phyloP scores from a whole-genome alignment of 1,284 basidiomycete genomes.

The Volvariella surrecta region DNA sequence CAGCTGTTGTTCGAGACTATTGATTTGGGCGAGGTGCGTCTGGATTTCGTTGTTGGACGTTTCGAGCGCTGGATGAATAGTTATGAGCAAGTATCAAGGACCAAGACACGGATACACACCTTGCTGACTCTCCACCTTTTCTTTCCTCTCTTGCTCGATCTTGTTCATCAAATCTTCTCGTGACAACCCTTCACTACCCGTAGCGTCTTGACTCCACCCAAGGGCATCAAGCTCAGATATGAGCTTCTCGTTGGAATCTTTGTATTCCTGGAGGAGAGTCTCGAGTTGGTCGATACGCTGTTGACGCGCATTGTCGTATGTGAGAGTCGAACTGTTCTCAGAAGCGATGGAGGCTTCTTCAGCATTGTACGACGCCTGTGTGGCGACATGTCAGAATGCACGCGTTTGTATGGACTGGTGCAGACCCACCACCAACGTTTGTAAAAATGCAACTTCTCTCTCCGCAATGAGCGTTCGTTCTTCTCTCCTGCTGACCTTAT shows the following conservation, averaged over 20 bases:
- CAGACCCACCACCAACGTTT: constrained; percentile 49
- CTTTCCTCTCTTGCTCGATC: constrained; percentile 29
- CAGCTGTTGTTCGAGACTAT: constrained; percentile 59
- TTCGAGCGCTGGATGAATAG: constrained; percentile 30
- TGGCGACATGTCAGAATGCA: too few relatives aligned
- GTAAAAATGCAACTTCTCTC: constrained; percentile 53
- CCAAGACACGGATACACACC: constrained; percentile 23
- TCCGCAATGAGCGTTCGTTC: constrained; percentile 39
- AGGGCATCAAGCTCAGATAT: constrained; percentile 33
- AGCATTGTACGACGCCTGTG: constrained; percentile 49
- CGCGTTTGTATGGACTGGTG: too few relatives aligned
- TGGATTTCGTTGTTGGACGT: constrained; percentile 26
- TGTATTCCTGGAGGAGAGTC: constrained; percentile 45
- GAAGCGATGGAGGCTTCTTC: constrained; percentile 35
- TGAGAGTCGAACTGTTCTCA: constrained; percentile 16
- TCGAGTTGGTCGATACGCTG: constrained; percentile 52
- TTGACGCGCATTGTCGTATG: constrained; percentile 13
- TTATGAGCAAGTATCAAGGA: neutral
- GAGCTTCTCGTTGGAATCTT: constrained; percentile 34
- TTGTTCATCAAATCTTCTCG: constrained; percentile 3
- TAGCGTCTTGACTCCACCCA: constrained; percentile 19
- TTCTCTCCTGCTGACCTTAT: constrained; percentile 36
- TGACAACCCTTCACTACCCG: constrained; percentile 1
- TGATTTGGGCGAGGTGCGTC: constrained; percentile 42
- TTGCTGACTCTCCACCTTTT: constrained; percentile 31